A percentile compares a stretch with the other conserved stretches of the same genome.
Conservation (phyloP, 352 stramenopile genomes). For the Globisporangium paroecandrum region DNA sequence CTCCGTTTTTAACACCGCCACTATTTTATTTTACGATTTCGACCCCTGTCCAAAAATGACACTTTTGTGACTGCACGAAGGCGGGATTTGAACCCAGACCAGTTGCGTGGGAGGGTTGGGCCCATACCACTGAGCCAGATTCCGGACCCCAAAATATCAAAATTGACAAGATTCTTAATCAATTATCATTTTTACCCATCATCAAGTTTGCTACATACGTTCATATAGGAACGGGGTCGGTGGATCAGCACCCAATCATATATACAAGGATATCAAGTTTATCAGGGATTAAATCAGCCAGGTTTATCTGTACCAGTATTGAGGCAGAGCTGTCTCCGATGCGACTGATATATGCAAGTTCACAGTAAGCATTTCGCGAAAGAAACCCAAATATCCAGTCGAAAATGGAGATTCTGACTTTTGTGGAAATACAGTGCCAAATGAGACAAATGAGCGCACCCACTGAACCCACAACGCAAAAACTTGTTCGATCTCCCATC, state of each 20-base stretch:
- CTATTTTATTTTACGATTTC: not conserved
- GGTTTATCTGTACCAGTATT: not conserved
- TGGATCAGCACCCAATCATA: not conserved
- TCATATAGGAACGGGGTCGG: conserved; percentile 1
- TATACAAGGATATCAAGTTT: conserved; percentile 6
- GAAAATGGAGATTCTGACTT: no score
- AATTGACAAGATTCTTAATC: not conserved
- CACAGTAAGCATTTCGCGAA: not conserved
- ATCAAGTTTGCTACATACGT: conserved; percentile 2
- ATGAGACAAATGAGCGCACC: not conserved
- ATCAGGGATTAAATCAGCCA: conserved; percentile 1
- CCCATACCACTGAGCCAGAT: not conserved
- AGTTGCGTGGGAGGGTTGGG: not conserved
- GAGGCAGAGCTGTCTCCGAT: not conserved
- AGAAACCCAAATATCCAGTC: not conserved
- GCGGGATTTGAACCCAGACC: conserved; percentile 6
- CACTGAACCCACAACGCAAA: not conserved
- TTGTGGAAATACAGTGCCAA: no score
- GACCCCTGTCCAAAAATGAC: conserved; percentile 1
- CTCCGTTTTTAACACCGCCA: not conserved
- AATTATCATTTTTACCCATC: conserved; percentile 5
- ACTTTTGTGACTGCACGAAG: conserved; percentile 10
- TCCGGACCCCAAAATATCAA: not conserved
- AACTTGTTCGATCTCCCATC: not conserved
- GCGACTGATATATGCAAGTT: not conserved